Conservation (phyloP, 169 alveolate genomes). For the Babesia divergens region DNA sequence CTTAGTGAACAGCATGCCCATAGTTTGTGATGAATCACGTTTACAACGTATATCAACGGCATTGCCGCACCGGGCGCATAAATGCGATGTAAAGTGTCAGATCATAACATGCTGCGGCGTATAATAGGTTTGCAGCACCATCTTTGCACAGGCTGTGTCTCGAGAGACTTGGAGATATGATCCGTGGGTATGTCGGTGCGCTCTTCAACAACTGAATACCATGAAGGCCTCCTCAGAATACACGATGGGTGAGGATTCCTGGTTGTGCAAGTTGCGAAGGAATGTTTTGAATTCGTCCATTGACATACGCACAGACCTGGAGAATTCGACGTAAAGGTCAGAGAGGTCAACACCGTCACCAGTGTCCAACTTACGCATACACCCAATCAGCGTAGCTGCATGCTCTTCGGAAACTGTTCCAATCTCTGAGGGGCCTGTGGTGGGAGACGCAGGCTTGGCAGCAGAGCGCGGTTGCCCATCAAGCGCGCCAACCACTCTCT, state of each 20-base stretch:
- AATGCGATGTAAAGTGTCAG: no score
- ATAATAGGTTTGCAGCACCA: no score
- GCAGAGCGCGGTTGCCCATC: slow-evolving; percentile 6
- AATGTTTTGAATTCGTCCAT: slow-evolving; percentile 44
- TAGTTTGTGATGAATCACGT: background rate
- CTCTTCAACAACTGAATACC: slow-evolving; percentile 49
- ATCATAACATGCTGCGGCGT: no score
- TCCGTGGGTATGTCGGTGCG: no score
- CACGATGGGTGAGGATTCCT: slow-evolving; percentile 62
- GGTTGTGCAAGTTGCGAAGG: slow-evolving; percentile 22
- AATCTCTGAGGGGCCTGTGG: background rate
- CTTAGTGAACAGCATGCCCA: background rate
- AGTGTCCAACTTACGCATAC: slow-evolving; percentile 56
- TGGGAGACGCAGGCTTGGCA: background rate
- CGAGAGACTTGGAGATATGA: no score
- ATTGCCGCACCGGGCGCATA: no score
- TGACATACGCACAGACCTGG: slow-evolving; percentile 22
- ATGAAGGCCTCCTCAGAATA: slow-evolving; percentile 43
- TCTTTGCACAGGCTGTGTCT: no score
- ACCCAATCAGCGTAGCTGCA: slow-evolving; percentile 29
- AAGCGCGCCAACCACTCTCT: background rate
- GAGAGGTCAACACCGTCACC: slow-evolving; percentile 68
- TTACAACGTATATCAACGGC: background rate
- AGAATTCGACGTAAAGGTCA: slow-evolving; percentile 38
- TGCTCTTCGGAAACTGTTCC: slow-evolving; percentile 22